Conservation (phyloP, 352 stramenopile species). For the Globisporangium solare region DNA sequence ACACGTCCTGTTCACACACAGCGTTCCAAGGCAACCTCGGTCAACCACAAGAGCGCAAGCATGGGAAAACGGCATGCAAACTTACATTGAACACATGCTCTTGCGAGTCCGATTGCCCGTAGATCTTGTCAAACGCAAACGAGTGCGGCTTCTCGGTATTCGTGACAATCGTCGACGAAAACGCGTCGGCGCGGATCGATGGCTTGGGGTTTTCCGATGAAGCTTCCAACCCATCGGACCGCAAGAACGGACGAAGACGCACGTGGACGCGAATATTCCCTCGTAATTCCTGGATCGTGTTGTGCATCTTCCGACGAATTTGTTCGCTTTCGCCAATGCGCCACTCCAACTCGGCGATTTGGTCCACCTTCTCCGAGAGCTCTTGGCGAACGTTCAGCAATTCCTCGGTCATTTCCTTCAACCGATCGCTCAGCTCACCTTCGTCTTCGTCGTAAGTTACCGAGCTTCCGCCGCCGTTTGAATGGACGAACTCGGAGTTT, state of each 20-base stretch:
- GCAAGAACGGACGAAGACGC: conserved; percentile 89
- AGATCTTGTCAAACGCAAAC: conserved; percentile 99
- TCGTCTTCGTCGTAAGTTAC: conserved; percentile 31
- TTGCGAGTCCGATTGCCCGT: conserved; percentile 93
- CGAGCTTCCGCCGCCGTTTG: conserved; percentile 3
- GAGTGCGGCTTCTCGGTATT: conserved; percentile 69
- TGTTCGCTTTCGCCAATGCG: conserved; percentile 59
- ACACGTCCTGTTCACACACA: conserved; percentile 49
- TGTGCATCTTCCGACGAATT: conserved; percentile 95
- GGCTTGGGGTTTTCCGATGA: conserved; percentile 39
- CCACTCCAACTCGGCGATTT: conserved; percentile 63
- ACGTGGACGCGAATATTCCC: conserved; percentile 99
- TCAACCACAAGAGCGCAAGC: background rate
- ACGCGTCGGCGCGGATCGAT: conserved; percentile 59
- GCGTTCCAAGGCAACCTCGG: conserved; percentile 12
- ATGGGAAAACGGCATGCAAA: background rate
- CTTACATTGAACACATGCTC: conserved; percentile 89
- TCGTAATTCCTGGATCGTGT: conserved; percentile 98
- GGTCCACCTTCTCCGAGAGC: conserved; percentile 50
- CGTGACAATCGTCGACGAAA: conserved; percentile 67
- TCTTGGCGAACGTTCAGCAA: conserved; percentile 56
- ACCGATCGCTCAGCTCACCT: conserved; percentile 35
- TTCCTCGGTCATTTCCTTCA: conserved; percentile 73
- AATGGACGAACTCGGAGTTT: conserved; percentile 24
- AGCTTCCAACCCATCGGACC: conserved; percentile 69